Percentiles rank a stretch among this genome's conserved stretches.
Conservation (phyloP, 2,329 filamentous ascomycete species). For the Fusarium sp. region DNA sequence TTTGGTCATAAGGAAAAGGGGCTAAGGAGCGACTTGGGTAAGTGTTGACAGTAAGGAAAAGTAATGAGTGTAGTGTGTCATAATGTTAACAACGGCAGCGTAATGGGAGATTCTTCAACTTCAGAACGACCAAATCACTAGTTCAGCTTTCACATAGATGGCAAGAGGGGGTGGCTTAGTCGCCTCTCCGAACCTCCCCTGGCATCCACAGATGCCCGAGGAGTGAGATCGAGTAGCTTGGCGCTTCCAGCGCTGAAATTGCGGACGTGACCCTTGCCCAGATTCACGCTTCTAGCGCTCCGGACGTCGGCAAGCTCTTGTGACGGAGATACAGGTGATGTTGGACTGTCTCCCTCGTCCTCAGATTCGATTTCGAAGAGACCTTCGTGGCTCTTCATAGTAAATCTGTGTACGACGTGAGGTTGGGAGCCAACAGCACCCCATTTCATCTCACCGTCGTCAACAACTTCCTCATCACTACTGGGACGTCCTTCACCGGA, state of each 20-base stretch:
- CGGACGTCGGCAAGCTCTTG: conserved; percentile 56
- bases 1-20: conserved; percentile 43
- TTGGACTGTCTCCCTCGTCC: conserved; percentile 44
- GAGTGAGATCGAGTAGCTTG: conserved; percentile 73
- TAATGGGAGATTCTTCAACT: conserved; percentile 39
- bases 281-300: conserved; percentile 75
- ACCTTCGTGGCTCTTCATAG: conserved; percentile 63
- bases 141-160: conserved; percentile 30
- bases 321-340: conserved; percentile 43
- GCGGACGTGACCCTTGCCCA: conserved; percentile 70
- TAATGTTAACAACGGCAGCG: conserved; percentile 13
- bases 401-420: conserved; percentile 68
- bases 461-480: conserved; percentile 64
- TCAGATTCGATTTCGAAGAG: conserved; percentile 56
- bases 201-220: conserved; percentile 62
- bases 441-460: conserved; percentile 60
- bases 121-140: conserved; percentile 22
- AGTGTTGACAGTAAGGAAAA: conserved; percentile 37
- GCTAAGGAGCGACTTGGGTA: conserved; percentile 48
- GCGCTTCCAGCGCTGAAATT: conserved; percentile 83
- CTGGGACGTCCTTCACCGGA: conserved; percentile 64
- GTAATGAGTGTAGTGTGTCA: conserved; percentile 37
- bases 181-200: conserved; percentile 50
- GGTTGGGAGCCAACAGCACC: conserved; percentile 58
- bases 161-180: conserved; percentile 34